Evolutionary conservation across 805 yeast genomes (phyloP), one percentile per base, ranked within the genome.

Genomic region (Candida koratica): DNA sequence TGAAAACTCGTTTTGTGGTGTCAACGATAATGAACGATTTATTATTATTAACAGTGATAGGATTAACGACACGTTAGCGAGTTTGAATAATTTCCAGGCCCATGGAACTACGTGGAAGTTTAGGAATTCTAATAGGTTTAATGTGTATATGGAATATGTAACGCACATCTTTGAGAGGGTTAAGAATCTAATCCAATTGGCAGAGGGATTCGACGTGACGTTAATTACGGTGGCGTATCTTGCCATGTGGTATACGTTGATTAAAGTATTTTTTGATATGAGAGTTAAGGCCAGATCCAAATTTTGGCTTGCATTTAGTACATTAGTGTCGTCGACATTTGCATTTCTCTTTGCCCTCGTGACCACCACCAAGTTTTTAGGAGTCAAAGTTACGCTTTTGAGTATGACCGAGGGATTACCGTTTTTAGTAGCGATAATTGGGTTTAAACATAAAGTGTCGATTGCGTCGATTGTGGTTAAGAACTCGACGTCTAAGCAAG

Each of bases 371-470:
- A 69, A 72, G 38, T 51, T 75, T 19, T 61, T 84, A 32, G 73
- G 76, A 23, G 63, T 76, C 30, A 73, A 73, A 34, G 80, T 90
- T 20, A 79, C 95, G 6, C 67, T 86, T 37, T 65, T 84, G 37
- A 77, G 85, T 37, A 68, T 90, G 46, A 76, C 88, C 39, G 97
- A 90, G 63, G 97, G 97, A 22, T 63, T 90, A 30, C 98, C 98
- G 15, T 90, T 90, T 60, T 73, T 90, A 52, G 95, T 90, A 15
- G 87, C 95, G 14, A 81, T 87, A 4, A 77, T 90, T 53, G 98
- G 97, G 2, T 90, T 90, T 61, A 88, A 86, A 55, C 84, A 85
- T 56, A 87, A 89, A 52, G 75, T 86, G 13, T 68, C 77, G 9
- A 71, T 88, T 44, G 82, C 96, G 1, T 63, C 73, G 14, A 73